Evolutionary conservation across 148 eudicot species (phyloP), one percentile per base, ranked within the genome.

Genomic region (Diospyros kaki): DNA sequence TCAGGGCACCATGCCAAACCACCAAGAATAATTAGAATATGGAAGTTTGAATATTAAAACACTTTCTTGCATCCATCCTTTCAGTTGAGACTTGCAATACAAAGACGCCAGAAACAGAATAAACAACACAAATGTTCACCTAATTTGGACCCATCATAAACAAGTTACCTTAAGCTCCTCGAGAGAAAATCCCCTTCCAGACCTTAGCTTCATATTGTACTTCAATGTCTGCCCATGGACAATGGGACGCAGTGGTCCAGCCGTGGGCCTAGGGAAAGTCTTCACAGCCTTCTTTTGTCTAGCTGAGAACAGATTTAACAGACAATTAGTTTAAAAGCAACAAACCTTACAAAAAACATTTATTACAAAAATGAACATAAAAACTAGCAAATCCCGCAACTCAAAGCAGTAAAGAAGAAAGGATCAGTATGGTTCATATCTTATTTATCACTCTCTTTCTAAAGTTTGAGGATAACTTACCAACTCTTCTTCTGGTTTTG

Each of bases 201-300:
- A 9, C 56, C 56, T 53, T 50, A 75, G 71, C 81, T 87, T 85
- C 91, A 87, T 87, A 56, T 87, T 87, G 76, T 89, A 89, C 79
- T 89, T 89, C 71, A 81, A 58, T 7, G 93, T 89, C 80, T 89
- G 93, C 8, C 89, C 86, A 83, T 83, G 93, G 58, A 87, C 91
- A 53, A 91, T 68, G 11, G 93, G 96, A 38, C 94, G 91, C 64
- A 90, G 91, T 1, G 77, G 75, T 14, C 88, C 89, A 79, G 89
- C 84, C 4, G 87, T 83, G 3, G 83, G 84, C 72, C 86, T 65
- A 53, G 87, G 86, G 75, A 74, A 83, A 15, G 86, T 88, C 85
- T 88, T 88, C 73, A 90, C 91, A 4, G 92, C 94, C 81, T 90
- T 90, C 85, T 84, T 77, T 76, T 86, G 90, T 56, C 92, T 85